Conservation (phyloP, 2,329 filamentous ascomycete genomes). For the Colletotrichum camelliae region DNA sequence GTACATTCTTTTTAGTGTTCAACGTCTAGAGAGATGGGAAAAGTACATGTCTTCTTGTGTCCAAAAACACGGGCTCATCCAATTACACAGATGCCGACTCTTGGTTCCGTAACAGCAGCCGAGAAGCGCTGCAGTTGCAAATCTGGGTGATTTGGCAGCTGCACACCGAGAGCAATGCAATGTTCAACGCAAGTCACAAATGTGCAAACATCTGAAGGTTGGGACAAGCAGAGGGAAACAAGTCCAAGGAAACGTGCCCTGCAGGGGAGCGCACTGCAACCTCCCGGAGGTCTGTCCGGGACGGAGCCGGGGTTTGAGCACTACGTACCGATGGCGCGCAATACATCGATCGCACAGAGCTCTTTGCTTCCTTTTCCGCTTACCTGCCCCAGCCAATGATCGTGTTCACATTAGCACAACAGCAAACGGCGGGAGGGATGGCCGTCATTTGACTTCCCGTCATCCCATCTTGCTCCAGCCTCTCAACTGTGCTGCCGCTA, state of each 20-base stretch:
- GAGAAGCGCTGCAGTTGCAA: background rate
- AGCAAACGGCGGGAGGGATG: background rate
- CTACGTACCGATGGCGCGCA: background rate
- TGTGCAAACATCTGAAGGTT: background rate
- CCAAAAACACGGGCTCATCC: background rate
- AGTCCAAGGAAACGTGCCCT: background rate
- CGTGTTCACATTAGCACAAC: background rate
- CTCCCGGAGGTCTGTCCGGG: slow-evolving; percentile 9
- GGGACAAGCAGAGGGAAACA: background rate
- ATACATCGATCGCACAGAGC: background rate
- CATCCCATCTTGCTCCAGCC: background rate
- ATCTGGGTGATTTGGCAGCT: background rate
- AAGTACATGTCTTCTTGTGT: background rate
- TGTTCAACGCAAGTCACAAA: background rate
- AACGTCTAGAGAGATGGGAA: background rate
- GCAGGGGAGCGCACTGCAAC: background rate
- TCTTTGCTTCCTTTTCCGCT: background rate
- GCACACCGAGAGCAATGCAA: background rate
- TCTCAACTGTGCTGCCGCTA: background rate
- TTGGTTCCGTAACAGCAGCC: background rate
- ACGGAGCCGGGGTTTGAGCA: background rate
- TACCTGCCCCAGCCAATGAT: background rate
- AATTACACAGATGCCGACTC: background rate
- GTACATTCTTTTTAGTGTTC: background rate
- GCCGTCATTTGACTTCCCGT: background rate